Evolutionary conservation across 768 basidiomycete genomes (phyloP).

Genomic region (Phylloporus sp.): DNA sequence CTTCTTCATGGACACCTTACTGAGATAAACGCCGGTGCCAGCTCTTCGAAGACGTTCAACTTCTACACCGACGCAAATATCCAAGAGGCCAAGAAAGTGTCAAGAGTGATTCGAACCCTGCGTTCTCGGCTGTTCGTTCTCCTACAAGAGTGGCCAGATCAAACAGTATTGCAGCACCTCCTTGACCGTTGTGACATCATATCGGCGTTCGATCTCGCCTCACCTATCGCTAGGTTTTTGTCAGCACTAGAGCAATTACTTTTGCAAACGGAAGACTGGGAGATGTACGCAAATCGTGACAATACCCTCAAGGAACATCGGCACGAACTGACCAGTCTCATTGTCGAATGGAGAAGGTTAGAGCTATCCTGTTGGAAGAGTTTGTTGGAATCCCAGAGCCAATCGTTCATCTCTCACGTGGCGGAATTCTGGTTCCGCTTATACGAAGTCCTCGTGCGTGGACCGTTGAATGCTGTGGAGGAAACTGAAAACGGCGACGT

Average conservation of each 20-base stretch:
- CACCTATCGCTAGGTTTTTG: conserved; percentile 79
- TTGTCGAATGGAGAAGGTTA: conserved; percentile 86
- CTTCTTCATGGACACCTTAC: conserved; percentile 43
- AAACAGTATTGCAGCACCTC: conserved; percentile 92
- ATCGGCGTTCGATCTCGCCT: conserved; percentile 54
- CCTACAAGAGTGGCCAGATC: conserved; percentile 88
- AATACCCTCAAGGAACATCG: conserved; percentile 74
- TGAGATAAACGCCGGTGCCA: conserved; percentile 26
- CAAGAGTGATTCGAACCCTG: conserved; percentile 48
- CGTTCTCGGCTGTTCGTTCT: conserved; percentile 51
- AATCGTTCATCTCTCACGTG: conserved; percentile 38
- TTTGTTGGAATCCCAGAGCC: conserved; percentile 69
- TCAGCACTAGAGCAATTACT: conserved; percentile 82
- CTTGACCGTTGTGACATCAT: conserved; percentile 64
- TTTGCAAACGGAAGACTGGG: conserved; percentile 91
- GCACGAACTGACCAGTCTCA: conserved; percentile 59
- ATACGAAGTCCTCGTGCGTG: conserved; percentile 74
- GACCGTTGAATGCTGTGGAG: conserved; percentile 46
- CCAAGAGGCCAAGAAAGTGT: conserved; percentile 61
- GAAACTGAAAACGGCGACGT: conserved; percentile 33
- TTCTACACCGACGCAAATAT: conserved; percentile 84
- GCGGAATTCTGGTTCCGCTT: conserved; percentile 90
- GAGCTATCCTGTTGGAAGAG: conserved; percentile 86
- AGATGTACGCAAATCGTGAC: conserved; percentile 89
- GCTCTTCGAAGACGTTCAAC: conserved; percentile 42